Percentiles rank a stretch among this genome's conserved stretches.
phyloP scores from a whole-genome alignment of 2,329 filamentous ascomycete genomes.

The Lachnellula subtilissima region DNA sequence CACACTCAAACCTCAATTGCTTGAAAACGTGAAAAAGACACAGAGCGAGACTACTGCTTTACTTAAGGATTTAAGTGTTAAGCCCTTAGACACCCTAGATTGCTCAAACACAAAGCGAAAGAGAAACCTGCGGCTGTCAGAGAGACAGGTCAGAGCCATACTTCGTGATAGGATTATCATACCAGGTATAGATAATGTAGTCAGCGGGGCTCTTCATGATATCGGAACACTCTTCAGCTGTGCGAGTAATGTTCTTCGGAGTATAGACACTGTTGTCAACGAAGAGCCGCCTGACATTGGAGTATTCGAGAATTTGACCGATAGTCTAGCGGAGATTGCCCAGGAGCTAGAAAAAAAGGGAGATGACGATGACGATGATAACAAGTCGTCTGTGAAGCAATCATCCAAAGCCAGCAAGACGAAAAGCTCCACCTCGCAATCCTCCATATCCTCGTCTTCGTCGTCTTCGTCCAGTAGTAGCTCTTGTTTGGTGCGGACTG shows the following conservation, averaged over 20 bases:
- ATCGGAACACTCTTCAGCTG: slow-evolving; percentile 10
- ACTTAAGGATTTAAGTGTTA: slow-evolving; percentile 1
- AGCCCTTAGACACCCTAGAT: neutral
- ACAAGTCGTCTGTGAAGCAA: too few relatives aligned
- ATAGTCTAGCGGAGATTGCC: slow-evolving; percentile 6
- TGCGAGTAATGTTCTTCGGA: slow-evolving; percentile 6
- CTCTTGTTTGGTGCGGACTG: neutral
- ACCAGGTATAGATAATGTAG: neutral
- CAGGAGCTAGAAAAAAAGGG: slow-evolving; percentile 1
- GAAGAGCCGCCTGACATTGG: neutral
- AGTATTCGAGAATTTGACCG: slow-evolving; percentile 9
- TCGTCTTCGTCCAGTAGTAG: neutral
- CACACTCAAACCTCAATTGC: slow-evolving; percentile 3
- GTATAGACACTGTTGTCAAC: slow-evolving; percentile 7
- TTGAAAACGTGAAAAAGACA: slow-evolving; percentile 1
- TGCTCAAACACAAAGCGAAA: slow-evolving; percentile 9
- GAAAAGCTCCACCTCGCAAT: neutral
- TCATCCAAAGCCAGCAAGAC: neutral
- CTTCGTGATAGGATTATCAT: slow-evolving; percentile 8
- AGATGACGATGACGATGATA: neutral
- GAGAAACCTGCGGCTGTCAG: slow-evolving; percentile 3
- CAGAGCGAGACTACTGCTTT: slow-evolving; percentile 4
- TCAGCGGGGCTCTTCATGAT: slow-evolving; percentile 2
- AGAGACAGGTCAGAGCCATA: slow-evolving; percentile 6
- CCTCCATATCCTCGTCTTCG: neutral